A percentile compares a stretch with the other conserved stretches of the same genome.
These are phyloP conservation scores for Fusarium euwallaceae DNA, from an alignment of 2,329 filamentous ascomycete genomes.

Conservation along the genomic window DNA sequence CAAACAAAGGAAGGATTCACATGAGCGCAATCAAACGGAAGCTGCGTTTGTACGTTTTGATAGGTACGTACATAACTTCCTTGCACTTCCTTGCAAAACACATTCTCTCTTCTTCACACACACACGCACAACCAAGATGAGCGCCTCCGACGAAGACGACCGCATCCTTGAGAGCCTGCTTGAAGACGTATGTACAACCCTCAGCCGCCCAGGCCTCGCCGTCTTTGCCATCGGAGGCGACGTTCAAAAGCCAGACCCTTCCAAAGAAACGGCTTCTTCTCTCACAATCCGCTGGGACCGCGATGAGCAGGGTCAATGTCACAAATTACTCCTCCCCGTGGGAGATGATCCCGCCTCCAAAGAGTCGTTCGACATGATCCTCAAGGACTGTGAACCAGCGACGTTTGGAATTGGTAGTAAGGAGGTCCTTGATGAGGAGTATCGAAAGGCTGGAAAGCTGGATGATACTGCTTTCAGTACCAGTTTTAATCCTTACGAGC, in stretches of 20 bases:
- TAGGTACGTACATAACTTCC: neutral
- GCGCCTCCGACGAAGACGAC: rapidly evolving
- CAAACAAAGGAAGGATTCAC: neutral
- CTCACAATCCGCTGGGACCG: neutral
- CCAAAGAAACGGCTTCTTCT: neutral
- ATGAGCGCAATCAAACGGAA: neutral
- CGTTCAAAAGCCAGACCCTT: neutral
- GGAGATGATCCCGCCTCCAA: neutral
- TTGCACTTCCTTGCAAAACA: neutral
- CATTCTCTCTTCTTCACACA: neutral
- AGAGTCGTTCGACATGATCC: neutral
- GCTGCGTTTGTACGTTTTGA: neutral
- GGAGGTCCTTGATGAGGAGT: neutral
- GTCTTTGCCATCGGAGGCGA: conserved; percentile 26
- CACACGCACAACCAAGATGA: neutral
- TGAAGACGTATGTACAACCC: neutral
- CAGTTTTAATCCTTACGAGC: neutral
- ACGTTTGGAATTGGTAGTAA: neutral
- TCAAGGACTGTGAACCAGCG: neutral
- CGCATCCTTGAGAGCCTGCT: neutral
- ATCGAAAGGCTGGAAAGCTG: neutral
- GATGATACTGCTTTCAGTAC: neutral
- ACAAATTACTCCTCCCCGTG: neutral
- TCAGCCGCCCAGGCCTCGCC: conserved; percentile 2
- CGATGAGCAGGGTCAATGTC: neutral